Evolutionary conservation across 1,139 yeast species (phyloP), one percentile per base, ranked within the genome.

Genomic region (Saccharomycopsis crataegensis): DNA sequence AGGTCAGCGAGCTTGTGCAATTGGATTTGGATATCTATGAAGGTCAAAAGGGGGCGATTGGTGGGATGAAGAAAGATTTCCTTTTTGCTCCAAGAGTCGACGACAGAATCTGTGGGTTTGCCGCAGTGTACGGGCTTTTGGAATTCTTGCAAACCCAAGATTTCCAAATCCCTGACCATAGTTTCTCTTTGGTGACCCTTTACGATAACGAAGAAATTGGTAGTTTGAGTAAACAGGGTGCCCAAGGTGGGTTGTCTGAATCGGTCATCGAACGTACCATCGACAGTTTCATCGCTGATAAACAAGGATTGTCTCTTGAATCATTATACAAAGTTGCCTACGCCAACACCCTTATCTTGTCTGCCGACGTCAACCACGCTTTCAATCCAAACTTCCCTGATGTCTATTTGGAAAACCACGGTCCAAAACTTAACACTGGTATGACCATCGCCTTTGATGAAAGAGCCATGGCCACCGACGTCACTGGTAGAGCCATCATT

Each of bases 391-490:
- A 81, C 65, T 84, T 83, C 64, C 67, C 74, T 54, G 64, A 66
- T 33, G 84, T 78, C 32, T 86, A 87, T 69, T 73, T 87, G 64
- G 86, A 82, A 60, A 68, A 81, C 65, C 93, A 87, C 71, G 81
- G 79, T 64, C 95, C 96, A 31, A 69, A 80, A 55, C 89, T 93
- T 58, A 88, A 88, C 70, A 79, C 76, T 49, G 96, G 96, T 49
- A 69, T 87, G 53, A 74, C 88, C 1, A 67, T 88, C 36, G 77
- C 88, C 7, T 71, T 82, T 61, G 96, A 88, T 67, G 79, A 94
- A 38, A 85, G 87, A 64, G 88, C 82, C 28, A 83, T 87, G 79
- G 86, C 91, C 46, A 86, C 95, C 14, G 96, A 88, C 65, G 75
- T 82, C 3, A 80, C 81, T 38, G 87, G 91, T 11, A 70, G 77